These are phyloP conservation scores for Cyberlindnera subsufficiens DNA, from an alignment of 805 yeast genomes.

Conservation along the genomic window DNA sequence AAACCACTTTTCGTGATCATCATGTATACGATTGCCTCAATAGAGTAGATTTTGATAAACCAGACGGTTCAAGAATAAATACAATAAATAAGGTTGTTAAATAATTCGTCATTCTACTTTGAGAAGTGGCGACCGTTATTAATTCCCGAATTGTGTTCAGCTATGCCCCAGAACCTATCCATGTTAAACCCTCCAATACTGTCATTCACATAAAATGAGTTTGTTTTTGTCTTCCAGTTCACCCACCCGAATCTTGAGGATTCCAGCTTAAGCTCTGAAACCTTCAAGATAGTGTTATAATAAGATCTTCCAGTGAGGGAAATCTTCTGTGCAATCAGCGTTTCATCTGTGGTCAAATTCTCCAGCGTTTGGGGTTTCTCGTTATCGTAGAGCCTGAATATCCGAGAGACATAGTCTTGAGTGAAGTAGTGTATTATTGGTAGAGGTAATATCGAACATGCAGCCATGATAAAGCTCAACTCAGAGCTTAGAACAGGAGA, in stretches of 20 bases:
- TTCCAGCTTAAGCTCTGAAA: constrained; percentile 39
- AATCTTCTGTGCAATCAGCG: constrained; percentile 61
- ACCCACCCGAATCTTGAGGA: constrained; percentile 41
- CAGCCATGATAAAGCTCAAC: constrained; percentile 35
- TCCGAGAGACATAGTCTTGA: constrained; percentile 62
- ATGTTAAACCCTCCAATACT: constrained; percentile 75
- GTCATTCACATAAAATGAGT: constrained; percentile 53
- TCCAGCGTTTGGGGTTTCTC: constrained; percentile 57
- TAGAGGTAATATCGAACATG: constrained; percentile 43
- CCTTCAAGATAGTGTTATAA: constrained; percentile 53
- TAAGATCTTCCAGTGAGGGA: constrained; percentile 61
- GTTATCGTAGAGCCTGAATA: constrained; percentile 63
- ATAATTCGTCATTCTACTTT: neutral
- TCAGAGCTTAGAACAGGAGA: constrained; percentile 46
- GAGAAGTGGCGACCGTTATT: constrained; percentile 5
- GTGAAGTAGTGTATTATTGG: constrained; percentile 55
- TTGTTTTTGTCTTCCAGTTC: constrained; percentile 37
- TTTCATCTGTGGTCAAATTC: constrained; percentile 54
- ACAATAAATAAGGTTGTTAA: no score
- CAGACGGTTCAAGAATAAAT: no score
- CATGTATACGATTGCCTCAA: no score
- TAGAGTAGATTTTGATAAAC: no score
- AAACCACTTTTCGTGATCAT: no score
- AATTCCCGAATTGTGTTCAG: constrained; percentile 43
- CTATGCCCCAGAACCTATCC: constrained; percentile 84